These are phyloP conservation scores for Aphanomyces astaci DNA, from an alignment of 352 stramenopile genomes.

Conservation along the genomic window DNA sequence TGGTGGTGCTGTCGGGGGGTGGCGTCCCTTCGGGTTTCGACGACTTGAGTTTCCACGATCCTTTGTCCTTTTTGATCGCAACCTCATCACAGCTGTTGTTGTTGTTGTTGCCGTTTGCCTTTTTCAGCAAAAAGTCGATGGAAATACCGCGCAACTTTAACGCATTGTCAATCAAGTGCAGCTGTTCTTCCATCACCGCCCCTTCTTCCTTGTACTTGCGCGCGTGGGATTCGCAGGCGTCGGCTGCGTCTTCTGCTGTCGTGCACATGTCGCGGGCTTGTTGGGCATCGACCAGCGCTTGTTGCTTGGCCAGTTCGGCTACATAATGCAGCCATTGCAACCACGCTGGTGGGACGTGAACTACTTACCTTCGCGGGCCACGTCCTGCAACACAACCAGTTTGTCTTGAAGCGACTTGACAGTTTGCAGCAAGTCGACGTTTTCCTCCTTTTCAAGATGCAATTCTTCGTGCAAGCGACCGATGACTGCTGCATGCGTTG, in stretches of 20 bases:
- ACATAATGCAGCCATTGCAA: no score
- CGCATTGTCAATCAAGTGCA: slow-evolving; percentile 7
- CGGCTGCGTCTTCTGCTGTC: slow-evolving; percentile 15
- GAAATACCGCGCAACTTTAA: slow-evolving; percentile 18
- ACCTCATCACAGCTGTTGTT: slow-evolving; percentile 33
- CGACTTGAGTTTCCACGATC: not conserved
- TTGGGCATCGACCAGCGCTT: not conserved
- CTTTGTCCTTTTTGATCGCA: slow-evolving; percentile 18
- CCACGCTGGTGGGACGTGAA: no score
- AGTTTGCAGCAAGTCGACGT: slow-evolving; percentile 22
- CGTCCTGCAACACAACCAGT: not conserved
- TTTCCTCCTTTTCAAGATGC: slow-evolving; percentile 23
- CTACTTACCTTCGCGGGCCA: slow-evolving; percentile 19
- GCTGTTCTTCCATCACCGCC: slow-evolving; percentile 27
- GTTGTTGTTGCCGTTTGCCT: slow-evolving; percentile 23
- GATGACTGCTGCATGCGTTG: not conserved
- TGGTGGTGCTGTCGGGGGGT: no score
- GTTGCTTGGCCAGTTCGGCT: slow-evolving; percentile 13
- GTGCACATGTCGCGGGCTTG: not conserved
- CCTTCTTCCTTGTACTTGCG: slow-evolving; percentile 18
- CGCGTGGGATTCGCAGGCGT: slow-evolving; percentile 20
- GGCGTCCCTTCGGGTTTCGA: no score
- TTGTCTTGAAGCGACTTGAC: slow-evolving; percentile 23
- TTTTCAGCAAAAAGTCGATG: slow-evolving; percentile 31
- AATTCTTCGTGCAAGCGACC: slow-evolving; percentile 16